Evolutionary conservation across 1,284 basidiomycete genomes (phyloP).

Genomic region (Austroboletus rostrupii): DNA sequence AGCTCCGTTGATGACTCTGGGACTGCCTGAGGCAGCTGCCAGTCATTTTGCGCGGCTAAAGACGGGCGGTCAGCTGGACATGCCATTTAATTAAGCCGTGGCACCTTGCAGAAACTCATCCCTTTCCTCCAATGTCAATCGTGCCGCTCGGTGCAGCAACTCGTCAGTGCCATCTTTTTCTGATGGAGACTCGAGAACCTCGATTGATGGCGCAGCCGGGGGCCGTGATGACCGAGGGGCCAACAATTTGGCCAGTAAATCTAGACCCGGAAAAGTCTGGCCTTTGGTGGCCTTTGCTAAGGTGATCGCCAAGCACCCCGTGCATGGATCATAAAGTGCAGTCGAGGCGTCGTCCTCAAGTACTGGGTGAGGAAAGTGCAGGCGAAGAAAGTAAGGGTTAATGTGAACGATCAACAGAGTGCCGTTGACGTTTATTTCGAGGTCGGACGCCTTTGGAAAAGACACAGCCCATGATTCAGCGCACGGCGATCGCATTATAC

Average conservation of each 20-base stretch:
- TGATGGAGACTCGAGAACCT: slow-evolving; percentile 45
- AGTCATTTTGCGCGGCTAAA: slow-evolving; percentile 69
- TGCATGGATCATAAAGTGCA: slow-evolving; percentile 67
- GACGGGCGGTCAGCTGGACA: slow-evolving; percentile 5
- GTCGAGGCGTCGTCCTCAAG: slow-evolving; percentile 69
- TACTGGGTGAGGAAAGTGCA: slow-evolving; percentile 61
- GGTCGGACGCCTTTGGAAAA: slow-evolving; percentile 61
- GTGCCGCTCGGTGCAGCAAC: slow-evolving; percentile 36
- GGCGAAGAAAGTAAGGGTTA: slow-evolving; percentile 76
- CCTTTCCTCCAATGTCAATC: slow-evolving; percentile 46
- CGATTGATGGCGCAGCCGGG: slow-evolving; percentile 49
- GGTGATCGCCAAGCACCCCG: slow-evolving; percentile 67
- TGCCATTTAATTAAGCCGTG: slow-evolving; percentile 2
- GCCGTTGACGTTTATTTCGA: slow-evolving; percentile 72
- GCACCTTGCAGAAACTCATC: slow-evolving; percentile 60
- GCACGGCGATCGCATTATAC: slow-evolving; percentile 6
- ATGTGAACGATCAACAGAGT: slow-evolving; percentile 70
- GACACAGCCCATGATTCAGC: slow-evolving; percentile 18
- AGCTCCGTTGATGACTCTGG: slow-evolving; percentile 39
- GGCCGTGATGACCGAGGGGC: slow-evolving; percentile 52
- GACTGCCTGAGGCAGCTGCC: slow-evolving; percentile 66
- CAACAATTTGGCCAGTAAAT: slow-evolving; percentile 69
- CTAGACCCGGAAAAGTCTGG: slow-evolving; percentile 68
- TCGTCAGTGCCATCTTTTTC: slow-evolving; percentile 37
- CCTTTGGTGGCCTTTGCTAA: slow-evolving; percentile 64